Evolutionary conservation across 2,329 filamentous ascomycete genomes (phyloP), one percentile per base, ranked within the genome.

Genomic region (Ceratocystis eucalypticola): DNA sequence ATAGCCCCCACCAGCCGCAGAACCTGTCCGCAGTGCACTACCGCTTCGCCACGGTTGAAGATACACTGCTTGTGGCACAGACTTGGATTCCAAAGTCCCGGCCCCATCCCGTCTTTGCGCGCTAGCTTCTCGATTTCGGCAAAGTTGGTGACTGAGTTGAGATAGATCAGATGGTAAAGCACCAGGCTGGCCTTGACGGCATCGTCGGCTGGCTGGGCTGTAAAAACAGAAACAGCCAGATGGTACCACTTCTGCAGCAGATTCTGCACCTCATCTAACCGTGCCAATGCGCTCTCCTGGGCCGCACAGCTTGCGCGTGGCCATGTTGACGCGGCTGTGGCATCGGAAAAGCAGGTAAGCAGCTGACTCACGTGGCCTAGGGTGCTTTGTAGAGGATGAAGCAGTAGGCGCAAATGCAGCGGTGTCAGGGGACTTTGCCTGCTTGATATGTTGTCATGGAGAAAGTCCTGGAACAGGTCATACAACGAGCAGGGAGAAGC

Each of bases 1-100:
- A 89, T 88, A 15, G 77, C 76, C 5, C 81, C 78, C 48, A 88
- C 74, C 10, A 88, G 77, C 2, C 84, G 80, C 55, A 88, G 75
- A 2, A 88, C 80, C 74, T 89, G 87, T 0, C 86, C 86, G 69
- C 83, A 84, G 72, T 89, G 87, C 73, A 85, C 85, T 62, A 87
- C 76, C 22, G 85, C 81, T 70, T 88, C 84, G 70, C 85, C 82
- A 20, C 82, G 79, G 70, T 85, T 80, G 66, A 80, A 81, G 70
- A 89, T 82, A 76, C 85, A 87, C 62, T 80, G 80, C 73, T 83
- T 84, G 74, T 86, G 81, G 71, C 82, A 82, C 8, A 80, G 72
- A 15, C 80, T 75, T 48, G 82, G 73, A 30, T 80, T 80, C 76
- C 82, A 81, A 71, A 80, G 81, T 6, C 80, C 80, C 17, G 50